Evolutionary conservation across 805 yeast genomes (phyloP).

Genomic region (Hyphopichia homilentoma): DNA sequence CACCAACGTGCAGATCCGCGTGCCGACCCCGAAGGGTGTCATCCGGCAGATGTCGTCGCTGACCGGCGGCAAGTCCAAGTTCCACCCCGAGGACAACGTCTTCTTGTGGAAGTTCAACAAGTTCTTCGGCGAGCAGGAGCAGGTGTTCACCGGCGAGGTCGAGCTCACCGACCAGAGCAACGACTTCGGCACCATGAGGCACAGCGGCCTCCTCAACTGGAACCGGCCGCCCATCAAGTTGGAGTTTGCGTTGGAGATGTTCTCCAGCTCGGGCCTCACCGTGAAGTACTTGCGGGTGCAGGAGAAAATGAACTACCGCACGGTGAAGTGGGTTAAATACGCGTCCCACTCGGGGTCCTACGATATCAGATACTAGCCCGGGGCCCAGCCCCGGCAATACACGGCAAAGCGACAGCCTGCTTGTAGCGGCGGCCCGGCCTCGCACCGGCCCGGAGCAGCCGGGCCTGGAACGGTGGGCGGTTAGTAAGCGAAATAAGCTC

Average conservation of each 20-base stretch:
- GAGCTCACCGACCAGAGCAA: slow-evolving; percentile 28
- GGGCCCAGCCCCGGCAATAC: no score
- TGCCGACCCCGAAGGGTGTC: slow-evolving; percentile 61
- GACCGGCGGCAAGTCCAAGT: slow-evolving; percentile 64
- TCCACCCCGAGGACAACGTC: slow-evolving; percentile 59
- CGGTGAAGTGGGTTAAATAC: slow-evolving; percentile 88
- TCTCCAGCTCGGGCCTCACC: slow-evolving; percentile 69
- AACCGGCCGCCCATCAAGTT: slow-evolving; percentile 72
- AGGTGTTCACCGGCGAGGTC: slow-evolving; percentile 51
- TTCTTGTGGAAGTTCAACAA: slow-evolving; percentile 71
- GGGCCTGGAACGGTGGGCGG: neutral
- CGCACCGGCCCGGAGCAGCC: neutral
- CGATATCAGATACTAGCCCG: slow-evolving; percentile 63
- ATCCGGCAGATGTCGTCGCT: slow-evolving; percentile 27
- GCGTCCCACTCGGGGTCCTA: slow-evolving; percentile 72
- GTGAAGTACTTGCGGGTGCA: slow-evolving; percentile 68
- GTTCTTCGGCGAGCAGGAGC: slow-evolving; percentile 63
- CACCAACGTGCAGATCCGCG: slow-evolving; percentile 55
- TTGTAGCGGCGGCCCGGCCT: no score
- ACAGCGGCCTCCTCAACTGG: slow-evolving; percentile 38
- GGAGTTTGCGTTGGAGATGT: slow-evolving; percentile 68
- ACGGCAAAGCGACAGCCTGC: no score
- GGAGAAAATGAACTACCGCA: slow-evolving; percentile 57
- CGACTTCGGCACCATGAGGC: slow-evolving; percentile 16
- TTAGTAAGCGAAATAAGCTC: neutral